Evolutionary conservation across 75 land plant genomes (phyloP), one percentile per base, ranked within the genome.

Genomic region (Azolla pinnata): DNA sequence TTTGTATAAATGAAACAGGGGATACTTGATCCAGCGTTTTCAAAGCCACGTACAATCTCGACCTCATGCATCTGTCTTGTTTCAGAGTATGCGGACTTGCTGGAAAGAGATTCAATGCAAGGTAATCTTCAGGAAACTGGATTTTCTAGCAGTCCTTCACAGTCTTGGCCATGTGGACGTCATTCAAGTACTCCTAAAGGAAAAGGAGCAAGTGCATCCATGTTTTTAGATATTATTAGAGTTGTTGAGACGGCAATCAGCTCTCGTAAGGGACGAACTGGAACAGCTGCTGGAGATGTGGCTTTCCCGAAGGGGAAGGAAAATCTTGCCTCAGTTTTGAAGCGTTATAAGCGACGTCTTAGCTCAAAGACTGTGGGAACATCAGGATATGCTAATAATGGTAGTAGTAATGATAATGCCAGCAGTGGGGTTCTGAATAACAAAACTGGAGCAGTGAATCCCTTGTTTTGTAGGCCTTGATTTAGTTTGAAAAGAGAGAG

Each of bases 241-340:
- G 90, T 83, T 19, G 88, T 95, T 29, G 99, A 95, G 69, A 65
- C 31, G 49, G 87, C 99, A 0, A 81, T 95, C 8, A 81, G 88
- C 33, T 74, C 71, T 27, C 77, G 99, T 27, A 95, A 95, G 64
- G 99, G 99, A 7, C 60, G 96, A 4, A 73, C 85, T 31, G 99
- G 99, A 2, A 95, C 99, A 51, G 99, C 99, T 45, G 99, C 99
- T 25, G 99, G 99, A 7, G 99, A 95, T 34, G 90, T 89, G 33
- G 99, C 99, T 16, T 95, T 95, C 58, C 99, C 99, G 2, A 89
- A 86, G 67, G 99, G 90, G 21, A 95, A 86, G 69, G 90, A 89
- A 60, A 95, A 95, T 59, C 29, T 95, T 57, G 87, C 88, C 18
- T 95, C 99, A 12, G 99, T 95, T 0, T 81, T 95, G 46, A 95